These are phyloP conservation scores for Globisporangium alternatum DNA, from an alignment of 352 stramenopile species.

Conservation along the genomic window DNA sequence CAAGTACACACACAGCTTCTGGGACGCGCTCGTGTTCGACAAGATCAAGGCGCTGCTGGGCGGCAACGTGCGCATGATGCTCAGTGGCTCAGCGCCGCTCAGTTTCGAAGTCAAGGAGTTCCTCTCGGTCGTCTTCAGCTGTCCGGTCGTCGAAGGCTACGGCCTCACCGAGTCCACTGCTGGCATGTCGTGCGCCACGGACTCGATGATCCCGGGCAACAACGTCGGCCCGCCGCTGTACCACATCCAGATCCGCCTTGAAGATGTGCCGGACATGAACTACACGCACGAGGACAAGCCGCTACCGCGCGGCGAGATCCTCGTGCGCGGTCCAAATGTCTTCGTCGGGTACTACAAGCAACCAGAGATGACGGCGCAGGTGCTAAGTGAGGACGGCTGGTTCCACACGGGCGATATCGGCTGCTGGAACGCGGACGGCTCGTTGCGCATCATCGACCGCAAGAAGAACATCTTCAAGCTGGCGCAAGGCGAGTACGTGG, in stretches of 20 bases:
- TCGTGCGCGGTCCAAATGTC: constrained; percentile 83
- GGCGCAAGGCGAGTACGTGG: constrained; percentile 94
- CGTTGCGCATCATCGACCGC: constrained; percentile 87
- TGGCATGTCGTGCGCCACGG: constrained; percentile 33
- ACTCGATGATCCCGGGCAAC: constrained; percentile 44
- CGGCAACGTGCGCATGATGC: constrained; percentile 86
- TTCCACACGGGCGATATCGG: constrained; percentile 97
- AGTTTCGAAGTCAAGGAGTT: constrained; percentile 92
- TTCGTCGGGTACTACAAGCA: constrained; percentile 96
- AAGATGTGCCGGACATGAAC: constrained; percentile 96
- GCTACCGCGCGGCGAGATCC: constrained; percentile 75
- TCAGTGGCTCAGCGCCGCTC: constrained; percentile 93
- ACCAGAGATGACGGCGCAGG: constrained; percentile 86
- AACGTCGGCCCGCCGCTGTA: constrained; percentile 91
- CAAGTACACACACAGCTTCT: constrained; percentile 70
- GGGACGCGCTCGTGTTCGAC: constrained; percentile 94
- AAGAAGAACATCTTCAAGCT: constrained; percentile 96
- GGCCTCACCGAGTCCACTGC: constrained; percentile 90
- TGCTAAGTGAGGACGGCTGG: constrained; percentile 91
- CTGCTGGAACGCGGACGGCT: constrained; percentile 90
- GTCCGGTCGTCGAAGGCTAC: constrained; percentile 92
- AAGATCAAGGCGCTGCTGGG: constrained; percentile 93
- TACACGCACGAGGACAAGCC: constrained; percentile 75
- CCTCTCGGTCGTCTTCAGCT: constrained; percentile 91
- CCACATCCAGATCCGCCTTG: constrained; percentile 89